Evolutionary conservation across 1,139 yeast genomes (phyloP).

Genomic region (Diutina rugosa): DNA sequence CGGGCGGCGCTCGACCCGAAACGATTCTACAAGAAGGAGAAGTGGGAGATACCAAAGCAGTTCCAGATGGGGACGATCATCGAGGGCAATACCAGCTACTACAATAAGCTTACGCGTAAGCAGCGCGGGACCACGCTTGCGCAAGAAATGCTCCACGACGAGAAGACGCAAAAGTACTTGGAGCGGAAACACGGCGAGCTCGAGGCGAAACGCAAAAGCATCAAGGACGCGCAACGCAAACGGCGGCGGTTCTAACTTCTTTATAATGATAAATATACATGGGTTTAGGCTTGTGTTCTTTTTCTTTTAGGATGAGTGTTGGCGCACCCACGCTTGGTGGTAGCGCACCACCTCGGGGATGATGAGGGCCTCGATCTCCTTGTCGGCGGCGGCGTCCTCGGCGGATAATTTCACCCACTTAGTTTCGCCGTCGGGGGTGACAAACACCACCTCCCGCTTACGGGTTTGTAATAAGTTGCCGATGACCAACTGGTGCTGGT

Average conservation of each 20-base stretch:
- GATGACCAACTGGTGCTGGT: conserved; percentile 87
- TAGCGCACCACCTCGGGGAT: conserved; percentile 58
- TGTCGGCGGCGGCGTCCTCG: conserved; percentile 19
- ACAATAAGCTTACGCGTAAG: conserved; percentile 53
- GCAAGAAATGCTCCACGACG: conserved; percentile 71
- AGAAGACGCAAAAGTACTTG: conserved; percentile 61
- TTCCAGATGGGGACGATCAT: conserved; percentile 85
- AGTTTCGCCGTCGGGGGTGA: conserved; percentile 33
- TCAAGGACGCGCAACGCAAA: background rate
- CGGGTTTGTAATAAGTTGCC: conserved; percentile 89
- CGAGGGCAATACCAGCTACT: conserved; percentile 72
- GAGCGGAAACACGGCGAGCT: conserved; percentile 75
- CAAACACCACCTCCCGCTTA: conserved; percentile 80
- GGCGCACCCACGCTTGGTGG: conserved; percentile 67
- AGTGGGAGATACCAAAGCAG: conserved; percentile 67
- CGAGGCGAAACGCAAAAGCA: conserved; percentile 27
- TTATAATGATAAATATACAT: background rate
- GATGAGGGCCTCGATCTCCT: conserved; percentile 64
- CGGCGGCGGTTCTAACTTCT: background rate
- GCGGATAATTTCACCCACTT: conserved; percentile 41
- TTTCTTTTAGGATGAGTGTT: background rate
- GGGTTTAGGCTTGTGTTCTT: background rate
- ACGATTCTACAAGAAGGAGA: conserved; percentile 84
- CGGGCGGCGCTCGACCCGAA: conserved; percentile 91
- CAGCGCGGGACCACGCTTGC: conserved; percentile 70